Percentiles rank a stretch among this genome's conserved stretches.
These are phyloP conservation scores for Linum tenue DNA, from an alignment of 345 rosid species.

Conservation along the genomic window DNA sequence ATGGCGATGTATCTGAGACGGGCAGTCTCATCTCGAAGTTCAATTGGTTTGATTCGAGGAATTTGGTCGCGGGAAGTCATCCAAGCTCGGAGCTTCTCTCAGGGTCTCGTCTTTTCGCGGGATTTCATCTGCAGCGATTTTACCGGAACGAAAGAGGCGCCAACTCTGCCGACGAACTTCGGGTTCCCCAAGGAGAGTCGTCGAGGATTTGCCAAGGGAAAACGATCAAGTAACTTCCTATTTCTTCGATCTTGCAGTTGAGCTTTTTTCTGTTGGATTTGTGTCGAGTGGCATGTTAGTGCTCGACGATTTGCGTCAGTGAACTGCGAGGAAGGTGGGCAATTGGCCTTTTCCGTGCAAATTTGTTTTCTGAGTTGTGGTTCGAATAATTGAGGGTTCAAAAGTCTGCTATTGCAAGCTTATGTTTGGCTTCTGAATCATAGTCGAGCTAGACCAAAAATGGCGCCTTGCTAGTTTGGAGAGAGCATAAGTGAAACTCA, in stretches of 20 bases:
- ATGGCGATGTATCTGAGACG: slow-evolving; percentile 61
- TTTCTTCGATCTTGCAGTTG: neutral
- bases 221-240: slow-evolving; percentile 45
- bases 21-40: slow-evolving; percentile 23
- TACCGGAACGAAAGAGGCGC: slow-evolving; percentile 5
- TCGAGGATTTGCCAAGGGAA: slow-evolving; percentile 74
- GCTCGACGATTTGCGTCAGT: neutral
- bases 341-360: no score
- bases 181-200: slow-evolving; percentile 31
- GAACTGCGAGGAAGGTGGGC: neutral
- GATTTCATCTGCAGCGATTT: slow-evolving; percentile 1
- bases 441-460: neutral
- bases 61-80: slow-evolving; percentile 11
- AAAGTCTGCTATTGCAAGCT: neutral
- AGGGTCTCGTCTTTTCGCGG: slow-evolving; percentile 16
- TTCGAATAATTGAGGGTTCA: neutral
- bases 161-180: slow-evolving; percentile 9
- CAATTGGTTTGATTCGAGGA: slow-evolving; percentile 30
- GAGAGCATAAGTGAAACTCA: neutral
- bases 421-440: neutral
- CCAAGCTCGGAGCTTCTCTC: slow-evolving; percentile 30
- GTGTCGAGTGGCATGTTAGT: neutral
- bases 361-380: neutral
- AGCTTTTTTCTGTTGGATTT: no score
- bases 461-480: no score